These are phyloP conservation scores for Fusarium xyrophilum DNA, from an alignment of 2,329 filamentous ascomycete genomes.

Conservation along the genomic window DNA sequence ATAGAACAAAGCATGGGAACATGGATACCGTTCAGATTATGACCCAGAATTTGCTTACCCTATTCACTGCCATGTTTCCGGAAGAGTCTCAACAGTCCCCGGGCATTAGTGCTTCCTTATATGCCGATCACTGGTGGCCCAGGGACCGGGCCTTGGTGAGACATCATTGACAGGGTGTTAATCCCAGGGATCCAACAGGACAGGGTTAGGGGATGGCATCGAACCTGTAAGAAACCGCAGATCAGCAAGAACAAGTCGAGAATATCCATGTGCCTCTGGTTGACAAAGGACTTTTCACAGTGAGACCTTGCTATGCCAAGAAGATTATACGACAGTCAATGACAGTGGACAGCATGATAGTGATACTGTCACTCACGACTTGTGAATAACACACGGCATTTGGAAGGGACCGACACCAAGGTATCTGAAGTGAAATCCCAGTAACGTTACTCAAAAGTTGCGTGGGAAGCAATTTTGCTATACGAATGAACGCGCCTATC, in stretches of 20 bases:
- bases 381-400: background rate
- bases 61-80: background rate
- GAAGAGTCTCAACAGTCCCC: background rate
- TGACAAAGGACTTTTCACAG: background rate
- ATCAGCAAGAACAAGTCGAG: background rate
- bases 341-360: too few species aligned
- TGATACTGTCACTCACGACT: background rate
- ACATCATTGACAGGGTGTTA: background rate
- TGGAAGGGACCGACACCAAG: background rate
- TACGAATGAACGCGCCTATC: background rate
- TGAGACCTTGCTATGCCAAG: background rate
- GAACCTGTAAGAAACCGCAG: background rate
- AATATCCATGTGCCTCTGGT: too few species aligned
- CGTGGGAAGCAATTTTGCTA: background rate
- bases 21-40: background rate
- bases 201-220: background rate
- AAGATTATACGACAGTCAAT: background rate
- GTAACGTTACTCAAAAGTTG: background rate
- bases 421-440: background rate
- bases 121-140: background rate
- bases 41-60: background rate
- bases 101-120: background rate
- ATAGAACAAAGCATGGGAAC: background rate
- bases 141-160: background rate
- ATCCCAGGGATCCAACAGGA: background rate